phyloP scores from a whole-genome alignment of 2,329 filamentous ascomycete genomes.

The Ophiostoma sp. region DNA sequence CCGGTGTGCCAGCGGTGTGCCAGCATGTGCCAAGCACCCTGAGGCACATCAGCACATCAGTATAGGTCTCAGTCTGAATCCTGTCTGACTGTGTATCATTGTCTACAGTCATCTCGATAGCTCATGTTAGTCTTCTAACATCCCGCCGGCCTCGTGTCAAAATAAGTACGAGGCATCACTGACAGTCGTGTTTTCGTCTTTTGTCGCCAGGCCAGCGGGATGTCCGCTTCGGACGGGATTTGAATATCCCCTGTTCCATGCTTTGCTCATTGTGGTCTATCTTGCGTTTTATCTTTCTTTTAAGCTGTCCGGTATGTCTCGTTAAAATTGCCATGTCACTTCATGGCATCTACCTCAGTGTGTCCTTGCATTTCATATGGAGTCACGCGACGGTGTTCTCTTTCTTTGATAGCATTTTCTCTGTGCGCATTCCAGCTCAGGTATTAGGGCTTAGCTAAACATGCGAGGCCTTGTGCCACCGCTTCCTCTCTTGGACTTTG shows the following conservation, averaged over 20 bases:
- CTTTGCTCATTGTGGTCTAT: background rate
- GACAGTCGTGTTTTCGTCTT: background rate
- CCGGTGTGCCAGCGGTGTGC: background rate
- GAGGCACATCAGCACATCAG: background rate
- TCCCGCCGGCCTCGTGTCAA: background rate
- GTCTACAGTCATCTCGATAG: background rate
- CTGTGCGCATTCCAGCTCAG: background rate
- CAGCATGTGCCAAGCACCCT: background rate
- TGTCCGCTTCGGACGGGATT: background rate
- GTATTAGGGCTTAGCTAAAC: background rate
- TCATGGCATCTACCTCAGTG: background rate
- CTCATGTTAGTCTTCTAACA: background rate
- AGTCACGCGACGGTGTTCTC: background rate
- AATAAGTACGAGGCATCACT: background rate
- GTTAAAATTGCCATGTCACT: background rate
- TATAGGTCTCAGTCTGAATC: background rate
- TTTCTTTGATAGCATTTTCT: background rate
- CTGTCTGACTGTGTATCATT: background rate
- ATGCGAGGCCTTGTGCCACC: background rate
- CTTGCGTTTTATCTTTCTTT: too few species aligned
- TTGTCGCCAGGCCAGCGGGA: background rate
- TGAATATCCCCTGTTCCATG: background rate
- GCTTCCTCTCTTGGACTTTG: background rate
- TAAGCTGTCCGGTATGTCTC: too few species aligned
- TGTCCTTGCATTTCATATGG: background rate